phyloP scores from a whole-genome alignment of 768 basidiomycete species.

The Calvatia gigantea region DNA sequence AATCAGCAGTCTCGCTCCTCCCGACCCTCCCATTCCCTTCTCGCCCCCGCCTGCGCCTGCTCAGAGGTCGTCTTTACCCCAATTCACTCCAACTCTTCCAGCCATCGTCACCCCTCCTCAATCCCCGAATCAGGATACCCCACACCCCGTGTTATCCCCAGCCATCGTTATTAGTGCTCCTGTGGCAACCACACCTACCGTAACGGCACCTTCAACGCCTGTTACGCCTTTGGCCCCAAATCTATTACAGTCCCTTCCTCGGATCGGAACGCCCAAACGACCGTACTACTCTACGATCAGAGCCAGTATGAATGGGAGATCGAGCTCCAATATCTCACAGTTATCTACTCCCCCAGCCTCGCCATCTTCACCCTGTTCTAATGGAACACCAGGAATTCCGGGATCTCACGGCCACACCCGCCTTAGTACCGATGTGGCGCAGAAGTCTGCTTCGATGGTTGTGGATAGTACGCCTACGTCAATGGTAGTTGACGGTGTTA shows the following conservation, averaged over 20 bases:
- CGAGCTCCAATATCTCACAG: constrained; percentile 2
- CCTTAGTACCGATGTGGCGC: not conserved
- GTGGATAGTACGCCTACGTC: not conserved
- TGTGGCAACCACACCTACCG: not conserved
- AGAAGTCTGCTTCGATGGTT: not conserved
- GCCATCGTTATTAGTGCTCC: constrained; percentile 2
- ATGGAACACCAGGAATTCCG: not conserved
- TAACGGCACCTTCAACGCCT: not conserved
- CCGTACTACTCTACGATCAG: constrained; percentile 18
- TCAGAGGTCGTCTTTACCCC: not conserved
- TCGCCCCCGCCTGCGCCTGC: constrained; percentile 2
- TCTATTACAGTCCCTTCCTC: constrained; percentile 1
- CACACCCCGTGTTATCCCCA: not conserved
- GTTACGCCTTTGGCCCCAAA: not conserved
- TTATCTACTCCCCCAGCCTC: constrained; percentile 13
- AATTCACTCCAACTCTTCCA: not conserved
- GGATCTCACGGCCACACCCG: not conserved
- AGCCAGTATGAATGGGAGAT: not conserved
- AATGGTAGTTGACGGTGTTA: not conserved
- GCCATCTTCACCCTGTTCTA: not conserved
- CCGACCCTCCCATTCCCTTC: not conserved
- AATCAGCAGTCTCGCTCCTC: not conserved
- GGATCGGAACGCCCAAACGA: constrained; percentile 15
- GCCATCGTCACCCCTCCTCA: not conserved
- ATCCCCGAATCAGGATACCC: not conserved